Evolutionary conservation across 345 rosid genomes (phyloP).

Genomic region (Brassica napus): Da-Ae NC_063449.1:29679501-29680000

Average conservation of each 20-base stretch:
- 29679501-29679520: no score
- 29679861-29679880: neutral
- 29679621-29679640: slow-evolving; percentile 37
- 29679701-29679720: slow-evolving; percentile 20
- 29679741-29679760: slow-evolving; percentile 39
- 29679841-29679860: neutral
- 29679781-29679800: slow-evolving; percentile 13
- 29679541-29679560: neutral
- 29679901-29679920: slow-evolving; percentile 2
- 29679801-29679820: slow-evolving; percentile 32
- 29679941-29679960: slow-evolving; percentile 84
- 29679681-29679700: slow-evolving; percentile 11
- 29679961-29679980: slow-evolving; percentile 96
- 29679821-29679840: slow-evolving; percentile 3
- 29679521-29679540: no score
- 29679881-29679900: neutral
- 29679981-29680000: slow-evolving; percentile 66
- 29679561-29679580: no score
- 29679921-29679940: slow-evolving; percentile 44
- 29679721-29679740: slow-evolving; percentile 34
- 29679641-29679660: slow-evolving; percentile 37
- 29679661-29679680: slow-evolving; percentile 32
- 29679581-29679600: neutral
- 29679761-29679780: slow-evolving; percentile 35
- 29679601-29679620: neutral